These are phyloP conservation scores for Blastocystis sp. DNA, from an alignment of 352 stramenopile genomes.

Conservation along the genomic window DNA sequence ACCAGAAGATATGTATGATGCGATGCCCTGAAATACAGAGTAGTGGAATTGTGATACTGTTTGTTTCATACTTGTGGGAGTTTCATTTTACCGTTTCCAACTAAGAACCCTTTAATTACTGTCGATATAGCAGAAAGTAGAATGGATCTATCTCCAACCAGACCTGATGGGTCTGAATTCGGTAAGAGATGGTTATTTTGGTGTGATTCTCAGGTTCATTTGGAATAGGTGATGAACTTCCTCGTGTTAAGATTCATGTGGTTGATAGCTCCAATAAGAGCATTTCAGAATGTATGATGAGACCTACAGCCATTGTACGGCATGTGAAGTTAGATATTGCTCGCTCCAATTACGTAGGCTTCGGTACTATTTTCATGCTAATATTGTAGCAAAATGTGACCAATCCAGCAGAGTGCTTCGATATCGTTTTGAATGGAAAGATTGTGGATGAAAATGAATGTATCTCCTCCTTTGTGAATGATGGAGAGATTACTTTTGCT, in stretches of 20 bases:
- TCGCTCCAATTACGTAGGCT: not conserved
- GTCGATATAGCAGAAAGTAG: not conserved
- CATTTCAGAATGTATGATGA: not conserved
- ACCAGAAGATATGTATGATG: not conserved
- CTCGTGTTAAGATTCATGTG: not conserved
- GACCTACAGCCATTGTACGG: not conserved
- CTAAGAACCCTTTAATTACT: not conserved
- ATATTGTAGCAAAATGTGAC: not conserved
- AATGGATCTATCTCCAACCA: not conserved
- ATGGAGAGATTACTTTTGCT: not conserved
- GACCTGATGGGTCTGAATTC: not conserved
- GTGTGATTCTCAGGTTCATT: not conserved
- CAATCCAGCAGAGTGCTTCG: not conserved
- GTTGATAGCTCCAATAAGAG: not conserved
- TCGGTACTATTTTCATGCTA: not conserved
- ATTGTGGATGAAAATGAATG: not conserved
- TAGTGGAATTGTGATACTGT: not conserved
- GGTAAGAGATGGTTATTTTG: not conserved
- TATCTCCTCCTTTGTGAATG: not conserved
- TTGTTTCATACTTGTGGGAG: not conserved
- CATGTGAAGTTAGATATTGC: conserved; percentile 21
- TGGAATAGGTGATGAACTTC: not conserved
- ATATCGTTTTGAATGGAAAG: not conserved
- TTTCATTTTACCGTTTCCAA: not conserved
- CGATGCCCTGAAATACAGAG: not conserved